These are phyloP conservation scores for Quercus wislizeni DNA, from an alignment of 306 rosid species.

Conservation along the genomic window DNA sequence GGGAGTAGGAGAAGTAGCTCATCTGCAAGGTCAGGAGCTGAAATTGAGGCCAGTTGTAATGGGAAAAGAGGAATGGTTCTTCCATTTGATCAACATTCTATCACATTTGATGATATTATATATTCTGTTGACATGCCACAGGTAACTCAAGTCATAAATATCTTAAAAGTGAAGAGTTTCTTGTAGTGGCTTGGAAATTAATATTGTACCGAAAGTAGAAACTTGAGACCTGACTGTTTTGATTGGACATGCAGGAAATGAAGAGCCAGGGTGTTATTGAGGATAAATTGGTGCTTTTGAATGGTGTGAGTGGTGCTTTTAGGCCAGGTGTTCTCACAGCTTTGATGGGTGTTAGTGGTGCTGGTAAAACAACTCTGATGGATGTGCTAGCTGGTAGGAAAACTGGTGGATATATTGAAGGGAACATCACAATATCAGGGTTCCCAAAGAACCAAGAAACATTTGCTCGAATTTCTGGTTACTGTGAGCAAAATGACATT, in stretches of 20 bases:
- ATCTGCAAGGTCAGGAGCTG: not conserved
- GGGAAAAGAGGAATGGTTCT: constrained; percentile 47
- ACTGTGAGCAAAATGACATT: constrained; percentile 89
- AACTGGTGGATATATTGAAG: constrained; percentile 83
- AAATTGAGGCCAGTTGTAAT: not conserved
- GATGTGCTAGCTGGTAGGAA: constrained; percentile 92
- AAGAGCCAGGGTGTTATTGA: constrained; percentile 51
- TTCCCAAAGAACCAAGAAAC: constrained; percentile 88
- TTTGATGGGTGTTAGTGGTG: constrained; percentile 93
- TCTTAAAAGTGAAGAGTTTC: not conserved
- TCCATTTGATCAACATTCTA: constrained; percentile 50
- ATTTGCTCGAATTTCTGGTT: constrained; percentile 86
- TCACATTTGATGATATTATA: constrained; percentile 35
- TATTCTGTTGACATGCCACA: constrained; percentile 55
- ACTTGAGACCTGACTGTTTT: not conserved
- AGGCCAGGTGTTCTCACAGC: constrained; percentile 96
- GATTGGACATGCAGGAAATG: constrained; percentile 57
- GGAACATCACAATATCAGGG: constrained; percentile 68
- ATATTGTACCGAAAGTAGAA: not conserved
- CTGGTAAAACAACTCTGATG: constrained; percentile 97
- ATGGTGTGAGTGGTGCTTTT: constrained; percentile 76
- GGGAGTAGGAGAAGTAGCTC: constrained; percentile 5
- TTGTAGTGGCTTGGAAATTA: constrained; percentile 6
- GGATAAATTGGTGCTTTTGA: constrained; percentile 73
- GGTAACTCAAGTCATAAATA: constrained; percentile 9